phyloP scores from a whole-genome alignment of 305 asterid species.

The Fraxinus platypoda region DNA sequence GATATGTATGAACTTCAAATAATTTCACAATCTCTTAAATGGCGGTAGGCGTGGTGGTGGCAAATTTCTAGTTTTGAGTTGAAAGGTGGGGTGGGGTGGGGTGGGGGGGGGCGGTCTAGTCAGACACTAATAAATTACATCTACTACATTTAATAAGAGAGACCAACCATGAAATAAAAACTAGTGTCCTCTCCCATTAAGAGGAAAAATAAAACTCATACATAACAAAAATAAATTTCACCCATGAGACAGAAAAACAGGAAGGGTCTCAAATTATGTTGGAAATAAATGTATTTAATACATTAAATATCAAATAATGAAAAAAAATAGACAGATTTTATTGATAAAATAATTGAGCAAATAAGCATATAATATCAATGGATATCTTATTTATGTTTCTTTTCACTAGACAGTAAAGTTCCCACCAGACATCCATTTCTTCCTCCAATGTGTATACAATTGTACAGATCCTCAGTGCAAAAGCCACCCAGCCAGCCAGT shows the following conservation, averaged over 20 bases:
- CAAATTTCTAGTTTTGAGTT: too few relatives aligned
- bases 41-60: too few relatives aligned
- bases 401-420: not conserved
- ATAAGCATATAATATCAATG: not conserved
- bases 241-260: too few relatives aligned
- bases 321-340: not conserved
- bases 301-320: not conserved
- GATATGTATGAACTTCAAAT: not conserved
- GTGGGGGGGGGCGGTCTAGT: not conserved
- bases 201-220: too few relatives aligned
- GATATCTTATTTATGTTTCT: not conserved
- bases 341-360: constrained; percentile 12
- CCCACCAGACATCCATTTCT: not conserved
- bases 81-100: too few relatives aligned
- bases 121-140: too few relatives aligned
- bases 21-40: too few relatives aligned
- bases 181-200: not conserved
- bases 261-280: too few relatives aligned
- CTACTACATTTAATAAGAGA: not conserved
- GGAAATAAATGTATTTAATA: too few relatives aligned
- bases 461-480: not conserved
- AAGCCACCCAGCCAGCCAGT: not conserved
- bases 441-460: not conserved
- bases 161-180: not conserved
- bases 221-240: too few relatives aligned